Conservation (phyloP, 1,139 yeast genomes). For the Chernovozyma aurita region DNA sequence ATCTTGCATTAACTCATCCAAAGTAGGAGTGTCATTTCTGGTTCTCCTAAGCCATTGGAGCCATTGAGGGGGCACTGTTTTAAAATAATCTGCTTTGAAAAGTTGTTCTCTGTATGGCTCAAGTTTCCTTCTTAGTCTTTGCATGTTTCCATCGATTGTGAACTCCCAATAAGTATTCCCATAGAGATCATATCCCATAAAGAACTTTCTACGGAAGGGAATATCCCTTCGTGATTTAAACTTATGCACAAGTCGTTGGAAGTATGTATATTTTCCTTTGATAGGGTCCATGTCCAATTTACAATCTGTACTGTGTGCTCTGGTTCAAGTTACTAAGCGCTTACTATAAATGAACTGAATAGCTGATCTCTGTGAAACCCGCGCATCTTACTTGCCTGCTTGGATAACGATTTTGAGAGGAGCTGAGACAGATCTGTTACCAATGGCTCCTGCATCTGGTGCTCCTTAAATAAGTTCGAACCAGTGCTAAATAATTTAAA, state of each 20-base stretch:
- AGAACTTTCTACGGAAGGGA: constrained; percentile 59
- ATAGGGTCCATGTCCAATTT: constrained; percentile 31
- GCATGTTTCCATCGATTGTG: constrained; percentile 45
- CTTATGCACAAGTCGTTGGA: constrained; percentile 46
- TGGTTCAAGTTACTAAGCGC: too few relatives aligned
- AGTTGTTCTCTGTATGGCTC: constrained; percentile 40
- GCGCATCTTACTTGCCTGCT: too few relatives aligned
- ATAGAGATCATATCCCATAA: constrained; percentile 69
- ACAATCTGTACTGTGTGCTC: too few relatives aligned
- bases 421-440: too few relatives aligned
- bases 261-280: constrained; percentile 32
- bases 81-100: constrained; percentile 47
- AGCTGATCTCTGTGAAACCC: too few relatives aligned
- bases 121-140: constrained; percentile 44
- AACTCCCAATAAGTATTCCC: constrained; percentile 89
- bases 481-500: too few relatives aligned
- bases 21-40: constrained; percentile 53
- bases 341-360: too few relatives aligned
- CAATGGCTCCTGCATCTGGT: too few relatives aligned
- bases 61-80: constrained; percentile 68
- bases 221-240: constrained; percentile 61
- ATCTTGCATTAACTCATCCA: constrained; percentile 59
- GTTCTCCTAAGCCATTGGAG: constrained; percentile 74
- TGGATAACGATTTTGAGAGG: too few relatives aligned
- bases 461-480: too few relatives aligned